Conservation (phyloP, 345 rosid genomes). For the Brassica nigra region DNA sequence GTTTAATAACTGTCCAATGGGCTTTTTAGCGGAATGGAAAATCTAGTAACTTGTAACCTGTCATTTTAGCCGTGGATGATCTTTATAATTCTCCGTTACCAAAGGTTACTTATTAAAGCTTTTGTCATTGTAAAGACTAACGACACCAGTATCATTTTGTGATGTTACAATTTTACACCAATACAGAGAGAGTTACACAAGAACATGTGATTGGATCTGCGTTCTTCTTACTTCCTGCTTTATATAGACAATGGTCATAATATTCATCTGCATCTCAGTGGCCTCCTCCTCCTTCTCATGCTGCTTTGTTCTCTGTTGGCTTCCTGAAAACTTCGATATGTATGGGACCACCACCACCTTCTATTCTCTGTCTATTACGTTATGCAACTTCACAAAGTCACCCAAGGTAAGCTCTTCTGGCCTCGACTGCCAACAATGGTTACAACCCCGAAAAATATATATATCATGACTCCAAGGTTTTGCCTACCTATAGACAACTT, state of each 20-base stretch:
- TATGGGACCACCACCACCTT: background rate
- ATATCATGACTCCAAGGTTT: background rate
- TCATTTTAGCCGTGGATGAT: too few species aligned
- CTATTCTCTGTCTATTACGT: constrained; percentile 46
- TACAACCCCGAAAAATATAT: background rate
- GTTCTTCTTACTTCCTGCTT: constrained; percentile 15
- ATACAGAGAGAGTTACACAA: background rate
- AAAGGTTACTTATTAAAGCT: too few species aligned
- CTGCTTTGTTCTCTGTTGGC: background rate
- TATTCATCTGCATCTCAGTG: background rate
- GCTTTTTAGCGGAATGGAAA: background rate
- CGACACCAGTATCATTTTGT: background rate
- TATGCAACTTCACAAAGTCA: constrained; percentile 86
- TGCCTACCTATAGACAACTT: background rate
- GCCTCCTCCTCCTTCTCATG: background rate
- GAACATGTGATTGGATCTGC: constrained; percentile 1
- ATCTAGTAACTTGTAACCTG: too few species aligned
- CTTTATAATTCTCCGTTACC: too few species aligned
- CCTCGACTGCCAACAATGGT: constrained; percentile 66
- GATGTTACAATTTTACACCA: constrained; percentile 8
- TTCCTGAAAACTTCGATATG: background rate
- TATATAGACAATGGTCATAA: background rate
- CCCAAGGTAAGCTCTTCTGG: constrained; percentile 56
- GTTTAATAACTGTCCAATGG: background rate
- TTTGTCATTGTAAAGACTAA: background rate